Conservation (phyloP, 2,329 filamentous ascomycete genomes). For the Alternaria brassicicola region DNA sequence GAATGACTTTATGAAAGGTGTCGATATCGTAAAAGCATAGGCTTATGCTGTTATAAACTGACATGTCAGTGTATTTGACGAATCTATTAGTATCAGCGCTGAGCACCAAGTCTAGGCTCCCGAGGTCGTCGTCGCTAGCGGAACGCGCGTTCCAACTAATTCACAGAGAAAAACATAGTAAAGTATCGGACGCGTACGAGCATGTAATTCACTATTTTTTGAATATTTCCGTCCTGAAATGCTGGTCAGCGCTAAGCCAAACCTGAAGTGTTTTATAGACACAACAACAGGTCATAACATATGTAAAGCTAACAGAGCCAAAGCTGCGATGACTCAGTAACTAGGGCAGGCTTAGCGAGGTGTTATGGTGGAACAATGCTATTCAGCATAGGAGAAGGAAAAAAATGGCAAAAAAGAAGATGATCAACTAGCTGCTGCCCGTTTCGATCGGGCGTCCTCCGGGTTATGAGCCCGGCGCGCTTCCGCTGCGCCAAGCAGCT, state of each 20-base stretch:
- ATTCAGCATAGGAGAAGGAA: background rate
- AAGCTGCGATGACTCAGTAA: background rate
- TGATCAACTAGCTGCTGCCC: conserved; percentile 24
- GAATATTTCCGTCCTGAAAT: background rate
- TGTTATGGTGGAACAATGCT: background rate
- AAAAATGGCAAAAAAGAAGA: background rate
- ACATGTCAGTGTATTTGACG: background rate
- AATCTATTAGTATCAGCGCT: background rate
- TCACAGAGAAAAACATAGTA: background rate
- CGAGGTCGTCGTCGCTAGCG: background rate
- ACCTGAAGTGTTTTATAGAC: background rate
- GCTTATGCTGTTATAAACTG: background rate
- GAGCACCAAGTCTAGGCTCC: background rate
- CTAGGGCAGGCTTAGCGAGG: background rate
- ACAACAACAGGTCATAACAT: background rate
- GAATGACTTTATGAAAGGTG: background rate
- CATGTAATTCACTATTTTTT: no score
- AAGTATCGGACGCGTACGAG: background rate
- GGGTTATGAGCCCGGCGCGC: conserved; percentile 48
- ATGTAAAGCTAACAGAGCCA: background rate
- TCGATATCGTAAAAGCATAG: background rate
- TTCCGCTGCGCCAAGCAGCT: conserved; percentile 46
- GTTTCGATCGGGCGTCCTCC: conserved; percentile 41
- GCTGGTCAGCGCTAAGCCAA: background rate
- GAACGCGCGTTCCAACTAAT: background rate